Percentiles rank a stretch among this genome's conserved stretches.
phyloP scores from a whole-genome alignment of 2,329 filamentous ascomycete species.

The Paracoccidioides brasiliensis region DNA sequence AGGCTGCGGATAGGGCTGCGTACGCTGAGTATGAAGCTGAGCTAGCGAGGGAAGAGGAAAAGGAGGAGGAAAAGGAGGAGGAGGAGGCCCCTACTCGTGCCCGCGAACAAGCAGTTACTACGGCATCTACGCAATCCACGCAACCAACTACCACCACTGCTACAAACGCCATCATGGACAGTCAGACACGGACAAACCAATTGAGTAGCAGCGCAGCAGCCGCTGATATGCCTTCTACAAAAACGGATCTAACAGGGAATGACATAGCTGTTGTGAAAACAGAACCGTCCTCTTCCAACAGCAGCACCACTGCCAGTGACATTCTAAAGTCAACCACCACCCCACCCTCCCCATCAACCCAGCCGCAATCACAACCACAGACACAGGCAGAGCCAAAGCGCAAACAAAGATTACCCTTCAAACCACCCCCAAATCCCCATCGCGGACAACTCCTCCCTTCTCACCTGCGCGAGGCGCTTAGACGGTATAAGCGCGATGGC shows the following conservation, averaged over 20 bases:
- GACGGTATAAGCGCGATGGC: constrained; percentile 36
- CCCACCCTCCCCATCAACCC: not conserved
- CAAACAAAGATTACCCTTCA: constrained; percentile 14
- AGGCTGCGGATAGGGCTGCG: constrained; percentile 39
- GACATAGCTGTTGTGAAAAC: not conserved
- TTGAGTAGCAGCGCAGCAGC: not conserved
- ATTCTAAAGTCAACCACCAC: not conserved
- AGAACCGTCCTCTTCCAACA: not conserved
- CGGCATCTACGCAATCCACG: not conserved
- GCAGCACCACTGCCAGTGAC: not conserved
- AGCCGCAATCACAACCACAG: not conserved
- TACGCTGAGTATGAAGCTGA: constrained; percentile 44
- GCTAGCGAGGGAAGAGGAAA: constrained; percentile 38
- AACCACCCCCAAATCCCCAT: constrained; percentile 32
- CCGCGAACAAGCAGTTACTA: not conserved
- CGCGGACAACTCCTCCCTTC: constrained; percentile 36
- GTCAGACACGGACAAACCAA: not conserved
- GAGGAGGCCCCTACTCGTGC: not conserved
- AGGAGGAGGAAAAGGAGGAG: constrained; percentile 9
- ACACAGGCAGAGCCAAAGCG: not conserved
- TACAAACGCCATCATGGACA: not conserved
- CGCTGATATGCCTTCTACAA: not conserved
- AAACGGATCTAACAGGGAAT: not conserved
- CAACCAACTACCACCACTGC: not conserved
- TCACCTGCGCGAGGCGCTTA: constrained; percentile 37